Percentiles rank a stretch among this genome's conserved stretches.
Evolutionary conservation across 306 rosid species (phyloP).

Genomic region (Vigna unguiculata): DNA sequence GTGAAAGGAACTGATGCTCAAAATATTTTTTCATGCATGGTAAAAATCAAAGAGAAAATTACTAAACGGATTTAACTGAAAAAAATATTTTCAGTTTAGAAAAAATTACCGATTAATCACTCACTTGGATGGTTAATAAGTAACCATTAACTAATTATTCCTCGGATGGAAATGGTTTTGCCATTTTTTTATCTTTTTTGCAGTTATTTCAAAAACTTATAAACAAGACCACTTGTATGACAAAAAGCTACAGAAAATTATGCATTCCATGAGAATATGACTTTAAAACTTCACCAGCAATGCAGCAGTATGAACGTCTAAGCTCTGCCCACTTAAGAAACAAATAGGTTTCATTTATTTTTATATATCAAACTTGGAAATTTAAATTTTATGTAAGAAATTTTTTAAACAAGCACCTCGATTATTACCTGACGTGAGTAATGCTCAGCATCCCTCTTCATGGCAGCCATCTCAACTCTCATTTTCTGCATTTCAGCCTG

Average conservation of each 20-base stretch:
- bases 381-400: constrained; percentile 23
- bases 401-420: constrained; percentile 35
- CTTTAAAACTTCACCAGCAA: constrained; percentile 26
- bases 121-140: not conserved
- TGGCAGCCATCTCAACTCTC: constrained; percentile 99
- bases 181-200: not conserved
- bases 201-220: not conserved
- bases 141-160: not conserved
- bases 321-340: constrained; percentile 26
- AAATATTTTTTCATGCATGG: constrained; percentile 5
- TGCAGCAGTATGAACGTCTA: constrained; percentile 16
- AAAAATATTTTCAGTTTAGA: not conserved
- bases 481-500: constrained; percentile 91
- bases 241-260: constrained; percentile 36
- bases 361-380: constrained; percentile 19
- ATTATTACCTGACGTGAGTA: constrained; percentile 92
- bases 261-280: constrained; percentile 23
- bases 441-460: constrained; percentile 99
- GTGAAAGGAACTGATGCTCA: not conserved
- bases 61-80: not conserved
- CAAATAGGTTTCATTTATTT: constrained; percentile 20
- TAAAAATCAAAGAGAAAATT: constrained; percentile 2
- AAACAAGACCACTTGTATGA: constrained; percentile 17
- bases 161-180: not conserved
- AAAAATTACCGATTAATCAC: constrained; percentile 7